phyloP scores from a whole-genome alignment of 2,329 filamentous ascomycete genomes.

The Aspergillus sp. region DNA sequence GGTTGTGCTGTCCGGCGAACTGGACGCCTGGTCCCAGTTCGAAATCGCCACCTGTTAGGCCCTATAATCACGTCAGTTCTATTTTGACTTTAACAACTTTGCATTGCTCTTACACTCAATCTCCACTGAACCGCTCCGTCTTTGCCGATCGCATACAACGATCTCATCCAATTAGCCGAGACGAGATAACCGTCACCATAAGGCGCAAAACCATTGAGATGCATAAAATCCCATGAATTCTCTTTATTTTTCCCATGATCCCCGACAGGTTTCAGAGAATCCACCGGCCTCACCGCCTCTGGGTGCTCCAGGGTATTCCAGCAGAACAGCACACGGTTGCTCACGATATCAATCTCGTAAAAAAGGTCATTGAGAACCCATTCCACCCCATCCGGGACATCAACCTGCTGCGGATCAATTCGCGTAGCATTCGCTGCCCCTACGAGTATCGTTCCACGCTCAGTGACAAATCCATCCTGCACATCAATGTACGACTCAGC shows the following conservation, averaged over 20 bases:
- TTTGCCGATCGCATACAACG: conserved; percentile 15
- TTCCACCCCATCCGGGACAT: conserved; percentile 14
- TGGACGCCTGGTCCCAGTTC: conserved; percentile 9
- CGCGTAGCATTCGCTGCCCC: conserved; percentile 17
- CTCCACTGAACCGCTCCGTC: conserved; percentile 21
- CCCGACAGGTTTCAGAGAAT: conserved; percentile 8
- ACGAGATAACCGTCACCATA: conserved; percentile 17
- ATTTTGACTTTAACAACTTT: neutral
- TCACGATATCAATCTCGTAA: conserved; percentile 21
- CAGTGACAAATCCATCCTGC: conserved; percentile 18
- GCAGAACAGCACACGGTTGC: conserved; percentile 17
- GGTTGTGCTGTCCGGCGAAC: conserved; percentile 26
- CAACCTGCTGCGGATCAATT: conserved; percentile 13
- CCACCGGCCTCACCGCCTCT: conserved; percentile 12
- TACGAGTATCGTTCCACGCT: conserved; percentile 15
- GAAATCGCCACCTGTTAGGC: conserved; percentile 20
- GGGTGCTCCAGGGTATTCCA: conserved; percentile 21
- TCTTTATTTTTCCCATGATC: conserved; percentile 9
- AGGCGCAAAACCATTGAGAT: conserved; percentile 18
- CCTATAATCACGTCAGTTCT: conserved; percentile 5
- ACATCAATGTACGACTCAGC: conserved; percentile 18
- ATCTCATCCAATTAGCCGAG: conserved; percentile 17
- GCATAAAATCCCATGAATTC: conserved; percentile 16
- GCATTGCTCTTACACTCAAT: conserved; percentile 12
- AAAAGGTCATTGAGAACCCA: conserved; percentile 22